Conservation (phyloP, 2,329 filamentous ascomycete genomes). For the Malbranchea cinnamomea region DNA sequence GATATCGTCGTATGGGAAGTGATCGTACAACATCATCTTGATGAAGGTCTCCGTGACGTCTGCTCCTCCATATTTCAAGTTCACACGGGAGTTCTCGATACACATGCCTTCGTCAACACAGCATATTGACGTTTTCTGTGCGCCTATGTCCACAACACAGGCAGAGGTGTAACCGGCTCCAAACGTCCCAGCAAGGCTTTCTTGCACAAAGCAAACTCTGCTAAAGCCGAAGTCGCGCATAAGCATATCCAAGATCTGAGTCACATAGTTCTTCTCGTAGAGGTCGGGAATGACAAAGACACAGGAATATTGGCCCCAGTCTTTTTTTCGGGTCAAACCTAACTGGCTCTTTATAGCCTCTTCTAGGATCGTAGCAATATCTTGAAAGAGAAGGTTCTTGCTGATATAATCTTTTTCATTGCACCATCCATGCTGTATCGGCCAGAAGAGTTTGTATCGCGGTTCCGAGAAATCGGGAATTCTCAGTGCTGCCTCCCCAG, state of each 20-base stretch:
- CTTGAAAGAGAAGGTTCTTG: conserved; percentile 66
- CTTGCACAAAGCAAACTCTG: conserved; percentile 85
- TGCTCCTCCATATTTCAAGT: conserved; percentile 81
- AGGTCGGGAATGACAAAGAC: conserved; percentile 96
- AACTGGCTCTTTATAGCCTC: conserved; percentile 77
- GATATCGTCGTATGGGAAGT: conserved; percentile 90
- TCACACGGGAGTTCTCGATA: conserved; percentile 85
- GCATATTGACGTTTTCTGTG: conserved; percentile 92
- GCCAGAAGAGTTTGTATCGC: conserved; percentile 87
- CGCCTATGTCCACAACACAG: conserved; percentile 91
- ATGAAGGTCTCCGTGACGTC: conserved; percentile 91
- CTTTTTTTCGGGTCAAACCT: conserved; percentile 58
- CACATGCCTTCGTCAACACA: conserved; percentile 95
- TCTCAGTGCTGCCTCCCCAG: conserved; percentile 66
- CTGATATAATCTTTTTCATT: conserved; percentile 81
- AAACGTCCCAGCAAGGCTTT: conserved; percentile 87
- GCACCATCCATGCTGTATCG: conserved; percentile 69
- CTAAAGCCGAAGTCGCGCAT: conserved; percentile 83
- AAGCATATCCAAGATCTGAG: conserved; percentile 66
- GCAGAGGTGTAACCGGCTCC: conserved; percentile 87
- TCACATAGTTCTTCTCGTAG: conserved; percentile 88
- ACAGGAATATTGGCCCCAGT: conserved; percentile 83
- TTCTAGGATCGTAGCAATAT: conserved; percentile 76
- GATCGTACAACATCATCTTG: conserved; percentile 95
- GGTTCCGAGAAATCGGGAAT: conserved; percentile 81